Evolutionary conservation across 2,329 filamentous ascomycete species (phyloP).

Genomic region (Tympanopsis confertula): DNA sequence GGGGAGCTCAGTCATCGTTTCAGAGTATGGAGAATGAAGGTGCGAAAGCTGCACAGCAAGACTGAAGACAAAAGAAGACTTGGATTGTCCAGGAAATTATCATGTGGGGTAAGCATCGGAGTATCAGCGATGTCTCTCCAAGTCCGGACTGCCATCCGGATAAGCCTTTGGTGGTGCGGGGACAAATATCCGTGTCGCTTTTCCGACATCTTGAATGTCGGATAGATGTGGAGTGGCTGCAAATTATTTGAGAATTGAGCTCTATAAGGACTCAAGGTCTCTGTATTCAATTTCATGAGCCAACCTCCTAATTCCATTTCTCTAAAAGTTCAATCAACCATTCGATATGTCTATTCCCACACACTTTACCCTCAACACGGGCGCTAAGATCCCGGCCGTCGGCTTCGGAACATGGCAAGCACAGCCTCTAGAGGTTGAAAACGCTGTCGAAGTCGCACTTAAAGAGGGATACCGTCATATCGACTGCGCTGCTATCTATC

Average conservation of each 20-base stretch:
- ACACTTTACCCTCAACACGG: not conserved
- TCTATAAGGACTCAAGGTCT: too few species aligned
- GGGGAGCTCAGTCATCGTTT: constrained; percentile 8
- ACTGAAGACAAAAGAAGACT: constrained; percentile 3
- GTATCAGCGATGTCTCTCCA: too few species aligned
- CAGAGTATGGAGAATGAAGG: constrained; percentile 1
- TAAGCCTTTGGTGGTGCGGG: too few species aligned
- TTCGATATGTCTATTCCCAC: not conserved
- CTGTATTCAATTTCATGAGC: too few species aligned
- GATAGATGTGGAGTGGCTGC: too few species aligned
- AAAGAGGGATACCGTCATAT: constrained; percentile 30
- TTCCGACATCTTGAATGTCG: too few species aligned
- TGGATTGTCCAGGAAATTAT: too few species aligned
- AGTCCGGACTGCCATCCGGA: too few species aligned
- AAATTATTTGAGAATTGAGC: too few species aligned
- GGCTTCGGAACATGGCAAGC: constrained; percentile 6
- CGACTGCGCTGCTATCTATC: constrained; percentile 34
- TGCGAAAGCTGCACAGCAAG: constrained; percentile 3
- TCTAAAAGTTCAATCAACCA: not conserved
- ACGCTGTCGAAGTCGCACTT: constrained; percentile 33
- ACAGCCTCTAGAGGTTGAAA: constrained; percentile 28
- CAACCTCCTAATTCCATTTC: not conserved
- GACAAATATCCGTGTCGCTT: too few species aligned
- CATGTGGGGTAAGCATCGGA: too few species aligned
- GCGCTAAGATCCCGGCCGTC: not conserved